Percentiles rank a stretch among this genome's conserved stretches.
These are phyloP conservation scores for Lipomyces mesembrius DNA, from an alignment of 805 yeast species.

Conservation along the genomic window DNA sequence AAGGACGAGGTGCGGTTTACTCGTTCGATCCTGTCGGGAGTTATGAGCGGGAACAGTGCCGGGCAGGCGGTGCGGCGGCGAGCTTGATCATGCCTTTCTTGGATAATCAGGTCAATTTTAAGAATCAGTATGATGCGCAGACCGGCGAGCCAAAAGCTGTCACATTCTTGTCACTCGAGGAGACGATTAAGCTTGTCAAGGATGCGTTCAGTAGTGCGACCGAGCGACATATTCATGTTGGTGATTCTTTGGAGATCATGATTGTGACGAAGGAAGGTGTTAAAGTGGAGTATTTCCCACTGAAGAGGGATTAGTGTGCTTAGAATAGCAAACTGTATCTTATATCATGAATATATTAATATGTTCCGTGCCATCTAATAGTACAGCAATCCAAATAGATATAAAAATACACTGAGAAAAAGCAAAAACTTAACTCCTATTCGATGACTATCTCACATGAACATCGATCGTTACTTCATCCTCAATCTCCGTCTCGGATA, in stretches of 20 bases:
- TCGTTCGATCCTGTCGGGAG: slow-evolving; percentile 98
- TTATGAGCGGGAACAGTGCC: slow-evolving; percentile 94
- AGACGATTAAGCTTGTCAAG: slow-evolving; percentile 82
- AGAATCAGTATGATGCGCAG: slow-evolving; percentile 86
- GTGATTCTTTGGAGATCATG: slow-evolving; percentile 90
- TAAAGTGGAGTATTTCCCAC: slow-evolving; percentile 76
- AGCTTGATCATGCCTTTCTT: slow-evolving; percentile 95
- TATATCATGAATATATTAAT: not conserved
- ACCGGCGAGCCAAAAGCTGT: slow-evolving; percentile 68
- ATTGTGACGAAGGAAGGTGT: slow-evolving; percentile 95
- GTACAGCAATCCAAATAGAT: not conserved
- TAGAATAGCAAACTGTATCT: not conserved
- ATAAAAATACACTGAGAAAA: not conserved
- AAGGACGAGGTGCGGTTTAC: slow-evolving; percentile 92
- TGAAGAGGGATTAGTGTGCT: slow-evolving; percentile 75
- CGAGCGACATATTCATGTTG: slow-evolving; percentile 97
- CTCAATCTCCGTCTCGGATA: slow-evolving; percentile 33
- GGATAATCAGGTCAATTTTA: slow-evolving; percentile 95
- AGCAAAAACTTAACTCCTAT: not conserved
- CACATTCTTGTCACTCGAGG: slow-evolving; percentile 69
- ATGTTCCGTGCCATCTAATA: not conserved
- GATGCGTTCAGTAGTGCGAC: slow-evolving; percentile 97
- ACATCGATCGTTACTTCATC: slow-evolving; percentile 38
- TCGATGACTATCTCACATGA: slow-evolving; percentile 9
- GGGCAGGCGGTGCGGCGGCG: slow-evolving; percentile 98